Conservation (phyloP, 1,139 yeast genomes). For the Hyphopichia wangnamkhiaoensis region DNA sequence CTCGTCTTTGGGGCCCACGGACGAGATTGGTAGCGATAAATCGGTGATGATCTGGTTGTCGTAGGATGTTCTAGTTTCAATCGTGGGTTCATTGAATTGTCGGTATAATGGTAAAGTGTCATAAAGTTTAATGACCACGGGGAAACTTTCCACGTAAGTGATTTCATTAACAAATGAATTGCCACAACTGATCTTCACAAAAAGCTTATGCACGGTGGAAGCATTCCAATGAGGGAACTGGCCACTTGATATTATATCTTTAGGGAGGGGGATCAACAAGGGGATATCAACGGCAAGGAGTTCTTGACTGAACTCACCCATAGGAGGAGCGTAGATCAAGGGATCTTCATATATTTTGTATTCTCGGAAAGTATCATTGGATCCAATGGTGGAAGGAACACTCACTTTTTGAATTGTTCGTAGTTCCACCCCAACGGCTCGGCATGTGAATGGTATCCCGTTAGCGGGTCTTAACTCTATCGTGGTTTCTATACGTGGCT, state of each 20-base stretch:
- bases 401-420: constrained; percentile 41
- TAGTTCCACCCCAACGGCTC: constrained; percentile 40
- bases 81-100: constrained; percentile 52
- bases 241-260: constrained; percentile 51
- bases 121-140: constrained; percentile 49
- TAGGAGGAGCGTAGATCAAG: constrained; percentile 36
- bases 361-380: constrained; percentile 40
- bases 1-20: constrained; percentile 54
- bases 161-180: constrained; percentile 32
- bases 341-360: constrained; percentile 39
- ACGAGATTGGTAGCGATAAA: constrained; percentile 41
- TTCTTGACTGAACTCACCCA: constrained; percentile 36
- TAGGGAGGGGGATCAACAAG: constrained; percentile 57
- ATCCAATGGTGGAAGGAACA: constrained; percentile 43
- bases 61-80: constrained; percentile 35
- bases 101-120: constrained; percentile 57
- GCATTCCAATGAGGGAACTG: constrained; percentile 42
- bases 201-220: constrained; percentile 35
- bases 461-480: constrained; percentile 40
- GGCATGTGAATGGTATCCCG: constrained; percentile 39
- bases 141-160: constrained; percentile 38
- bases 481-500: constrained; percentile 48
- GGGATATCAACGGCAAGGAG: constrained; percentile 62
- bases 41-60: constrained; percentile 48
- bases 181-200: constrained; percentile 38